A percentile compares a stretch with the other conserved stretches of the same genome.
Evolutionary conservation across 345 rosid genomes (phyloP).

Genomic region (Dimocarpus longan): DNA sequence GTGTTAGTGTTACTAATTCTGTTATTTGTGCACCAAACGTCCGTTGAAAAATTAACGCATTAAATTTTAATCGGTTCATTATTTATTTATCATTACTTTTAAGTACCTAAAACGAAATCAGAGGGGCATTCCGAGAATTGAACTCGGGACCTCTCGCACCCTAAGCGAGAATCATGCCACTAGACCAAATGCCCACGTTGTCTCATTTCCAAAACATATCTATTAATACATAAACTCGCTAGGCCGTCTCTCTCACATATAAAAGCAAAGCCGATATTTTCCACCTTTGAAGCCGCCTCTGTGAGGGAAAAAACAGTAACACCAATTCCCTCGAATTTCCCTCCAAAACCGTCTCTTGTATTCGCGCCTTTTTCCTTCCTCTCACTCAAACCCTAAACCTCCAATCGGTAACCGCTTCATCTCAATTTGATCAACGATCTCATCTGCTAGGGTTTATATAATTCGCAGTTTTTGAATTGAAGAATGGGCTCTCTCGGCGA

Average conservation of each 20-base stretch:
- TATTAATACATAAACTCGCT: too few relatives aligned
- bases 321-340: conserved; percentile 28
- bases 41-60: too few relatives aligned
- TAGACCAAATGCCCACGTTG: conserved; percentile 72
- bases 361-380: background rate
- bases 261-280: background rate
- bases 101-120: too few relatives aligned
- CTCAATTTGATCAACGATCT: background rate
- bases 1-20: too few relatives aligned
- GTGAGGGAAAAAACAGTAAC: background rate
- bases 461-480: background rate
- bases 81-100: too few relatives aligned
- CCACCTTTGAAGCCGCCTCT: background rate
- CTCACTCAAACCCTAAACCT: background rate
- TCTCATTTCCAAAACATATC: too few relatives aligned
- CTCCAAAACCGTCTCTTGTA: conserved; percentile 36
- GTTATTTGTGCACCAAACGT: too few relatives aligned
- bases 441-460: background rate
- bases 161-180: conserved; percentile 91
- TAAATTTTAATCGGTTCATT: too few relatives aligned
- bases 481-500: conserved; percentile 33
- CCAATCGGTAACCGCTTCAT: conserved; percentile 1
- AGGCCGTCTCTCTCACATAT: background rate
- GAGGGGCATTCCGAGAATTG: conserved; percentile 74
- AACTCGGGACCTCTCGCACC: conserved; percentile 96